Evolutionary conservation across 164 flowering plant species (phyloP).

Genomic region (Saururus chinensis): DNA sequence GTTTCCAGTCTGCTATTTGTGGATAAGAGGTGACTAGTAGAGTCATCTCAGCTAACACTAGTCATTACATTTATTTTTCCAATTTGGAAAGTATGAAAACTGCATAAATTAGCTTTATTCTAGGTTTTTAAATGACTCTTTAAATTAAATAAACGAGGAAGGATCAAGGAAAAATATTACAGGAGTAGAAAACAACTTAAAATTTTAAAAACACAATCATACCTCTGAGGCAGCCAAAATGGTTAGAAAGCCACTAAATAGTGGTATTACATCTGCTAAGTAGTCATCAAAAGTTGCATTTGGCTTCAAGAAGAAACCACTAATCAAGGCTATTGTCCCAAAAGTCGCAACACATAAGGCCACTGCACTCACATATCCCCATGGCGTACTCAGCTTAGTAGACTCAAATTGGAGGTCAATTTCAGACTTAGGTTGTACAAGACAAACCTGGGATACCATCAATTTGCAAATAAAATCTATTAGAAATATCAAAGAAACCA

Average conservation of each 20-base stretch:
- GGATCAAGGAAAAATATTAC: not conserved
- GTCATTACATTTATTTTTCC: no score
- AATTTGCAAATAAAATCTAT: not conserved
- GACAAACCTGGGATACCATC: conserved; percentile 50
- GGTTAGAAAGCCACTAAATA: conserved; percentile 83
- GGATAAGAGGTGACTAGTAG: not conserved
- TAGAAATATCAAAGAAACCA: not conserved
- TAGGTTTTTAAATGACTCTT: not conserved
- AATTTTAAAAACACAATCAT: conserved; percentile 1
- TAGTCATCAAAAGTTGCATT: conserved; percentile 87
- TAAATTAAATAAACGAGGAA: not conserved
- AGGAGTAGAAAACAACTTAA: no score
- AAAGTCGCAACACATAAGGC: conserved; percentile 65
- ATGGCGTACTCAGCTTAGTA: conserved; percentile 74
- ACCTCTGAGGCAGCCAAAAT: conserved; percentile 93
- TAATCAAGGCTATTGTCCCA: conserved; percentile 79
- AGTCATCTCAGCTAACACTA: not conserved
- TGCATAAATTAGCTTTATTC: not conserved
- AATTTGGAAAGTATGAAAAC: no score
- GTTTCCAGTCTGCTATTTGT: not conserved
- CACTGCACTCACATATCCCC: conserved; percentile 84
- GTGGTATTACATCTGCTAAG: conserved; percentile 72
- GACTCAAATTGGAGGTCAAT: conserved; percentile 85
- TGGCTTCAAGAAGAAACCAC: conserved; percentile 92
- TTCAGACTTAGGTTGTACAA: conserved; percentile 94